A percentile compares a stretch with the other conserved stretches of the same genome.
These are phyloP conservation scores for Simplicillium aogashimaense DNA, from an alignment of 2,329 filamentous ascomycete species.

Conservation along the genomic window DNA sequence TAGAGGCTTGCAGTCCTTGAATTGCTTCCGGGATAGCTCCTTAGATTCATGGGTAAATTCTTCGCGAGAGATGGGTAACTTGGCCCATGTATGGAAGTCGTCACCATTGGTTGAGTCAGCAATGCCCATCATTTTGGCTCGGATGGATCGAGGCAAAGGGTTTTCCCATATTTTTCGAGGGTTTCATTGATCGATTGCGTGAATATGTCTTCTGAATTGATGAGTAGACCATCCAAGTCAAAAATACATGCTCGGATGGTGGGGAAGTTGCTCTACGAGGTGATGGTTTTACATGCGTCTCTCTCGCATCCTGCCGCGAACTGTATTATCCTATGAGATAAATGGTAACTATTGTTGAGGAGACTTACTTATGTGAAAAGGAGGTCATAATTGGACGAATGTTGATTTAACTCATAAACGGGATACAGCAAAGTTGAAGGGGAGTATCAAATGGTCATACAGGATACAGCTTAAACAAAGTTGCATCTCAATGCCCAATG, in stretches of 20 bases:
- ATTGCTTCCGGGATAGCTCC: constrained; percentile 15
- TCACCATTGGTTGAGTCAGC: constrained; percentile 36
- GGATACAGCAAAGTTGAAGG: too few species aligned
- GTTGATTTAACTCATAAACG: too few species aligned
- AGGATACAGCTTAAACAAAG: too few species aligned
- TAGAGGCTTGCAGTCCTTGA: constrained; percentile 40
- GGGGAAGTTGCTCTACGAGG: too few species aligned
- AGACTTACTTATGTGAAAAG: too few species aligned
- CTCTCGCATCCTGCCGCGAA: too few species aligned
- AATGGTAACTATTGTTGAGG: too few species aligned
- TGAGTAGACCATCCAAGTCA: constrained; percentile 64
- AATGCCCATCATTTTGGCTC: constrained; percentile 59
- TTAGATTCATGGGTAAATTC: constrained; percentile 19
- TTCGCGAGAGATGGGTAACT: constrained; percentile 50
- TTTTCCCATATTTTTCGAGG: constrained; percentile 48
- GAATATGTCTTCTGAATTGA: constrained; percentile 64
- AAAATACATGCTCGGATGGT: constrained; percentile 58
- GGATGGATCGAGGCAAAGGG: constrained; percentile 55
- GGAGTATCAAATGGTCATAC: too few species aligned
- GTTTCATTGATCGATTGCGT: constrained; percentile 53
- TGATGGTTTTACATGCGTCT: too few species aligned
- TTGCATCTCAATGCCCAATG: too few species aligned
- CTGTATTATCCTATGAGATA: too few species aligned
- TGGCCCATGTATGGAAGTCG: constrained; percentile 58
- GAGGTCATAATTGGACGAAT: too few species aligned